These are phyloP conservation scores for Alternaria novae-zelandiae DNA, from an alignment of 2,329 filamentous ascomycete genomes.

Conservation along the genomic window DNA sequence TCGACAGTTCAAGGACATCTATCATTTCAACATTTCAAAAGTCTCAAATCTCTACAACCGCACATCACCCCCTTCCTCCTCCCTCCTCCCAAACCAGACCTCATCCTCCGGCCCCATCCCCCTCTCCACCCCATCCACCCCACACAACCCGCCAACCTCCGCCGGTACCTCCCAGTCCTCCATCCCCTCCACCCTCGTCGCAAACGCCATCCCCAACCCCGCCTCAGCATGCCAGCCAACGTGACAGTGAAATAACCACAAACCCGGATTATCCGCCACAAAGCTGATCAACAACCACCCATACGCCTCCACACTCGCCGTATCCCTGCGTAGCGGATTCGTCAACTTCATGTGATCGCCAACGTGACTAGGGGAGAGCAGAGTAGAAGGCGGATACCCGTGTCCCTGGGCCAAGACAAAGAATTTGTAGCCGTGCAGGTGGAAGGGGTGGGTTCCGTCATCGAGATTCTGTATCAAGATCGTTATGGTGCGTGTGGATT, in stretches of 20 bases:
- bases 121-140: constrained; percentile 46
- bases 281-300: constrained; percentile 70
- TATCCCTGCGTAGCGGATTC: constrained; percentile 68
- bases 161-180: constrained; percentile 52
- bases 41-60: neutral
- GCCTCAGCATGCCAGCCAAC: constrained; percentile 64
- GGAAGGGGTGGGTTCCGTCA: constrained; percentile 41
- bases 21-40: neutral
- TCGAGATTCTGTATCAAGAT: constrained; percentile 48
- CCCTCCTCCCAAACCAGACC: constrained; percentile 50
- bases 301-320: constrained; percentile 67
- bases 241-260: constrained; percentile 73
- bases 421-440: constrained; percentile 52
- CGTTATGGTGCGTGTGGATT: constrained; percentile 35
- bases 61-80: neutral
- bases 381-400: constrained; percentile 56
- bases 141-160: constrained; percentile 56
- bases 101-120: constrained; percentile 60
- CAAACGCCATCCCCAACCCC: constrained; percentile 62
- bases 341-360: constrained; percentile 34
- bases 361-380: constrained; percentile 59
- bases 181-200: constrained; percentile 58
- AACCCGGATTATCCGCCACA: constrained; percentile 68
- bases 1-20: neutral
- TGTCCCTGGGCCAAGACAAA: constrained; percentile 6